Evolutionary conservation across 23 red algal genomes (phyloP), one percentile per base, ranked within the genome.

Genomic region (Gracilaria caudata): DNA sequence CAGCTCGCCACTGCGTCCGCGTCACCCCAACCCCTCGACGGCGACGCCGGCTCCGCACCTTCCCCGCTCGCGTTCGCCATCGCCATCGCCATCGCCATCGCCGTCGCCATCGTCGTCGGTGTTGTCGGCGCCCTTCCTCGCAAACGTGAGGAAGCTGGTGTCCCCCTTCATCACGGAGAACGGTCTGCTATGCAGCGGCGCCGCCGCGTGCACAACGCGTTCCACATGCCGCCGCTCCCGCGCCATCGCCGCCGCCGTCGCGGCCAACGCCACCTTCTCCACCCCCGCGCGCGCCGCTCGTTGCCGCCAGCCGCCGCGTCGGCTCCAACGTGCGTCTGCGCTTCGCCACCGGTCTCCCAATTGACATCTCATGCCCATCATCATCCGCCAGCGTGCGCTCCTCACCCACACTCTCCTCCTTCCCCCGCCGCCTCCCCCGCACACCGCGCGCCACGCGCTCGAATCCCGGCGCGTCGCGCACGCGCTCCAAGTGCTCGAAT

Each of bases 71-170:
- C 40, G 29, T 13, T 32, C 39, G 10, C 26, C 73, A 13, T 49
- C 38, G 47, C 26, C 68, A 74, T 55, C 76, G 11, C 76, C 46
- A 19, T 57, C 54, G 32, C 60, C 25, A 65, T 65, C 60, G 32
- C 60, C 60, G 12, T 65, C 60, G 60, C 60, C 60, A 65, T 65
- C 32, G 26, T 13, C 60, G 12, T 45, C 41, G 41, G 6, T 10
- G 10, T 45, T 10, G 41, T 10, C 41, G 10, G 4, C 41, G 41
- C 41, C 41, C n/a, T n/a, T n/a, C n/a, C n/a, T n/a, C n/a, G 93
- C 93, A 78, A 95, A 95, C 7, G 93, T 95, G 54, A 95, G 64
- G 39, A 91, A 95, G 84, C 93, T 95, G 10, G 93, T 95, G 70
- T 95, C 86, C 30, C 81, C 82, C 81, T 91, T 95, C 71, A 95